Evolutionary conservation across 208 protist genomes (phyloP).

Genomic region (Trypanosoma lewisi): DNA sequence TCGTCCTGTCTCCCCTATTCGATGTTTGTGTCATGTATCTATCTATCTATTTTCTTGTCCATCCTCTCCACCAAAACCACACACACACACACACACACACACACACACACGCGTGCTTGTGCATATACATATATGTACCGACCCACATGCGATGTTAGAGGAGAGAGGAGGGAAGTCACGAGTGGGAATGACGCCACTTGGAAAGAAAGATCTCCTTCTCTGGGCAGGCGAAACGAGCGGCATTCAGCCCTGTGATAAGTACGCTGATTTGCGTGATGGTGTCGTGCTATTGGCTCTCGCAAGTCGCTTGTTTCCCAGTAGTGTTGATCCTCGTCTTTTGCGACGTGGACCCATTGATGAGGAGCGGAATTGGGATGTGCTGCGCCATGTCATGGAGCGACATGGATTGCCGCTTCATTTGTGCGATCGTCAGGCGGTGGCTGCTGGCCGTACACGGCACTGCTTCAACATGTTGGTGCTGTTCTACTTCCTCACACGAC

Average conservation of each 20-base stretch:
- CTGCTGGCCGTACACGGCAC: constrained; percentile 39
- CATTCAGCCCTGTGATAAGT: constrained; percentile 44
- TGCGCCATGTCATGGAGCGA: constrained; percentile 32
- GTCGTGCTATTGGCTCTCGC: constrained; percentile 48
- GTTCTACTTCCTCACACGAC: constrained; percentile 61
- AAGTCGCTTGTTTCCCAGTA: constrained; percentile 30
- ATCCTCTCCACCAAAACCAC: not conserved
- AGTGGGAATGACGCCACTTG: constrained; percentile 18
- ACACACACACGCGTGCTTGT: not conserved
- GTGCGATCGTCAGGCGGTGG: constrained; percentile 38
- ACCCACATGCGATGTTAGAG: not conserved
- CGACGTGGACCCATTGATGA: constrained; percentile 34
- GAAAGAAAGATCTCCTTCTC: constrained; percentile 47
- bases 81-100: not conserved
- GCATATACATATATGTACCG: too few species aligned
- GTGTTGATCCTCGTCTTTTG: constrained; percentile 28
- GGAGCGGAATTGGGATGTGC: constrained; percentile 49
- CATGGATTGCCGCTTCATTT: constrained; percentile 45
- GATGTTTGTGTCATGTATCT: too few species aligned
- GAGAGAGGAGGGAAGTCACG: not conserved
- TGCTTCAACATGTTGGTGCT: constrained; percentile 74
- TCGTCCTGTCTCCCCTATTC: too few species aligned
- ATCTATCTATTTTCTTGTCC: too few species aligned
- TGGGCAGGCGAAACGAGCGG: constrained; percentile 45
- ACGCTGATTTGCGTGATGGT: constrained; percentile 62